phyloP scores from a whole-genome alignment of 495 filamentous ascomycete species.

The Astrothelium macrocarpum region DNA sequence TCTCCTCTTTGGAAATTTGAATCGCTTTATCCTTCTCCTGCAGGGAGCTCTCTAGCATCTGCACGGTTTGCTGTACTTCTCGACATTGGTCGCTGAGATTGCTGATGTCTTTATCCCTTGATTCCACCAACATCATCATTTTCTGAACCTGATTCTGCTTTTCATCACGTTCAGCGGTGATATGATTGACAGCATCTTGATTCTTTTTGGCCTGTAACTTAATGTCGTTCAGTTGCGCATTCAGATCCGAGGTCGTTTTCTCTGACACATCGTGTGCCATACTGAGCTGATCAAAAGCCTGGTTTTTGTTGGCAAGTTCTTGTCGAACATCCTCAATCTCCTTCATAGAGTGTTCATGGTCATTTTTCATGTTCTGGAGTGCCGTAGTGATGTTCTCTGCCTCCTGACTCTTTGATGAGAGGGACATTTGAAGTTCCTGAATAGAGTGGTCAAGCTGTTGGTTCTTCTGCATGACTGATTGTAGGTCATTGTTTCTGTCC shows the following conservation, averaged over 20 bases:
- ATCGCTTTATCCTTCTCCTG: background rate
- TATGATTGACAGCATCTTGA: background rate
- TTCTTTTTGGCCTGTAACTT: background rate
- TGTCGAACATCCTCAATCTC: background rate
- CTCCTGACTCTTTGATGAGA: background rate
- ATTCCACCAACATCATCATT: background rate
- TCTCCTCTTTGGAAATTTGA: background rate
- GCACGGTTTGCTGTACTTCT: background rate
- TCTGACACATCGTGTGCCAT: background rate
- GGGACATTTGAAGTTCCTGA: background rate
- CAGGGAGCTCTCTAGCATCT: background rate
- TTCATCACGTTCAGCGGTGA: background rate
- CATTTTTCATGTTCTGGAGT: background rate
- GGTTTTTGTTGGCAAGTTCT: background rate
- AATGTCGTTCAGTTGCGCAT: background rate
- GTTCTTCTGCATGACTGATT: background rate
- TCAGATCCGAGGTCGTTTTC: background rate
- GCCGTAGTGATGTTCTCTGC: background rate
- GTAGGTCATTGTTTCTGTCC: constrained; percentile 5
- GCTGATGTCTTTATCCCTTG: background rate
- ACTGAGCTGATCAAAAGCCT: background rate
- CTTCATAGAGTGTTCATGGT: background rate
- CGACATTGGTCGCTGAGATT: background rate
- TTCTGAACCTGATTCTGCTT: background rate
- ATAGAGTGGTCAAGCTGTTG: background rate